Evolutionary conservation across 495 filamentous ascomycete genomes (phyloP).

Genomic region (Emericellopsis terricola): DNA sequence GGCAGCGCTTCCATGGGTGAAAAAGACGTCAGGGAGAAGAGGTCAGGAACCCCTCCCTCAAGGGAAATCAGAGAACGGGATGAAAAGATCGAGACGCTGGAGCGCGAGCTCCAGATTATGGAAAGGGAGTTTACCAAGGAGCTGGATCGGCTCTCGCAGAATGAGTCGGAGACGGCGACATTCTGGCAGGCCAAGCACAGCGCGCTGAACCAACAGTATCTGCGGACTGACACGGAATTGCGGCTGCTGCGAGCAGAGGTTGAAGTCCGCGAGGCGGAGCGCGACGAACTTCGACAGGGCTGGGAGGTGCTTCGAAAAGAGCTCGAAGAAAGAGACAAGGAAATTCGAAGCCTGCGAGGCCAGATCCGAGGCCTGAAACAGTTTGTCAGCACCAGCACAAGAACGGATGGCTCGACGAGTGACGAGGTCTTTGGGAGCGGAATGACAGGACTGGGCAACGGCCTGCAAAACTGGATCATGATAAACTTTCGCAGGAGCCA

Average conservation of each 20-base stretch:
- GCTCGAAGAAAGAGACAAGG: slow-evolving; percentile 20
- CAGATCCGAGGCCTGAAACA: slow-evolving; percentile 36
- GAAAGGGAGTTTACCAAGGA: slow-evolving; percentile 26
- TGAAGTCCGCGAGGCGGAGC: slow-evolving; percentile 16
- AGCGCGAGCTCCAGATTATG: slow-evolving; percentile 23
- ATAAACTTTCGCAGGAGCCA: slow-evolving; percentile 26
- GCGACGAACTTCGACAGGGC: slow-evolving; percentile 21
- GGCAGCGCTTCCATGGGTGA: too few species aligned
- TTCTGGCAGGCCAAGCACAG: slow-evolving; percentile 31
- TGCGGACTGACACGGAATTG: slow-evolving; percentile 23
- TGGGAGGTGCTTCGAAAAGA: slow-evolving; percentile 18
- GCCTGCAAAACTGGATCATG: slow-evolving; percentile 40
- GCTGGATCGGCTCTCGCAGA: slow-evolving; percentile 22
- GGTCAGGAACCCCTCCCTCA: not conserved
- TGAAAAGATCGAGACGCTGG: slow-evolving; percentile 22
- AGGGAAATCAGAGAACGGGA: slow-evolving; percentile 14
- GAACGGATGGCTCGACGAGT: slow-evolving; percentile 27
- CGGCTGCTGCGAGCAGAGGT: slow-evolving; percentile 22
- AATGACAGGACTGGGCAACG: slow-evolving; percentile 30
- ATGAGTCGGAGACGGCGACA: slow-evolving; percentile 22
- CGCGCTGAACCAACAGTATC: slow-evolving; percentile 20
- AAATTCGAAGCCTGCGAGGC: slow-evolving; percentile 20
- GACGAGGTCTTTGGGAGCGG: slow-evolving; percentile 33
- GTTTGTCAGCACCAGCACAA: slow-evolving; percentile 32
- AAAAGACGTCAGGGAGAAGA: too few species aligned